Conservation (phyloP, 106 monocot genomes). For the Dactylorhiza incarnata region DNA sequence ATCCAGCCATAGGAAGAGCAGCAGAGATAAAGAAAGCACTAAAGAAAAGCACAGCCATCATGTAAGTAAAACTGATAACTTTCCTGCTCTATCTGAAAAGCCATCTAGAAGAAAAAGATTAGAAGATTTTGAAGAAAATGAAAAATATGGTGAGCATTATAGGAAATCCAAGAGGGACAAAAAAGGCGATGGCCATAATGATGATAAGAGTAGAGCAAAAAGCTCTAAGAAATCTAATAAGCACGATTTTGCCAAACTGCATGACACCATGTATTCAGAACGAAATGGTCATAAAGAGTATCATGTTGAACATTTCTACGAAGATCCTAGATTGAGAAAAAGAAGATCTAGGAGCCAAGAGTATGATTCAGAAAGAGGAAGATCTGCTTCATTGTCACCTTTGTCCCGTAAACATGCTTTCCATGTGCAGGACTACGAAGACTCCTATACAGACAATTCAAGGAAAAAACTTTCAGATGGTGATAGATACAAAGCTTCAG, state of each 20-base stretch:
- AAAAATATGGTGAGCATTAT: constrained; percentile 26
- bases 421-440: constrained; percentile 25
- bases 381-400: constrained; percentile 49
- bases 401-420: constrained; percentile 28
- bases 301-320: constrained; percentile 17
- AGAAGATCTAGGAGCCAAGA: constrained; percentile 72
- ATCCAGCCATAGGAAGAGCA: constrained; percentile 24
- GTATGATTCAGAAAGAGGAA: constrained; percentile 28
- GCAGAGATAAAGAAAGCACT: constrained; percentile 31
- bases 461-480: constrained; percentile 31
- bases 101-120: constrained; percentile 25
- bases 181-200: constrained; percentile 17
- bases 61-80: constrained; percentile 24
- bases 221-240: constrained; percentile 28
- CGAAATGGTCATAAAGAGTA: constrained; percentile 35
- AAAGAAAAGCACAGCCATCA: constrained; percentile 22
- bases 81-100: constrained; percentile 14
- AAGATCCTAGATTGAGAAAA: constrained; percentile 32
- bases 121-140: constrained; percentile 22
- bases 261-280: constrained; percentile 31
- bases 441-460: constrained; percentile 33
- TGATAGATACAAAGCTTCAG: constrained; percentile 39
- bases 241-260: constrained; percentile 28
- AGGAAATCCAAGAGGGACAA: constrained; percentile 25
- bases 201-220: constrained; percentile 31